Evolutionary conservation across 106 monocot genomes (phyloP).

Genomic region (Acorus gramineus): DNA sequence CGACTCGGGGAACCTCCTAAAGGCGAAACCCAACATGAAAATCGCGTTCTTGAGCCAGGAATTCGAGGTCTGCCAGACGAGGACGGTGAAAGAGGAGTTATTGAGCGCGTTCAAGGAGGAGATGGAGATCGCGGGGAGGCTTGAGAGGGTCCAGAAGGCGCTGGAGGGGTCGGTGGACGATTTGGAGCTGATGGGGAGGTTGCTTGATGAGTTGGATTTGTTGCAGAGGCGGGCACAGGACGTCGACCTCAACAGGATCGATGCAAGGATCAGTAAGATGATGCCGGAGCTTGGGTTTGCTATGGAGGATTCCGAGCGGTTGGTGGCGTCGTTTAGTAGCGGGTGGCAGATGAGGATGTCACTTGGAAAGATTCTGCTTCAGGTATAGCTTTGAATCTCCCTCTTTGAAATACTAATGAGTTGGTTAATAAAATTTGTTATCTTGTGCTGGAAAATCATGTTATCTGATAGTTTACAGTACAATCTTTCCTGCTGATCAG

Average conservation of each 20-base stretch:
- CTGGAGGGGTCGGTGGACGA: slow-evolving; percentile 74
- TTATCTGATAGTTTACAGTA: too few relatives aligned
- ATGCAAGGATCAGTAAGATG: slow-evolving; percentile 78
- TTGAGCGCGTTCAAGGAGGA: slow-evolving; percentile 88
- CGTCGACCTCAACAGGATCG: slow-evolving; percentile 61
- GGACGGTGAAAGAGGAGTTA: slow-evolving; percentile 93
- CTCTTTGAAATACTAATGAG: background rate
- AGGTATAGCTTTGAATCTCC: slow-evolving; percentile 35
- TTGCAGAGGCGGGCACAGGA: slow-evolving; percentile 85
- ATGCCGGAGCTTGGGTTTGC: slow-evolving; percentile 89
- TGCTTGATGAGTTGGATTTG: slow-evolving; percentile 92
- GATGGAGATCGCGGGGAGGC: slow-evolving; percentile 69
- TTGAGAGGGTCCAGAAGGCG: slow-evolving; percentile 90
- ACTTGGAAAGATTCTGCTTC: slow-evolving; percentile 93
- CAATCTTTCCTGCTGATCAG: too few relatives aligned
- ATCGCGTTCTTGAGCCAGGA: slow-evolving; percentile 91
- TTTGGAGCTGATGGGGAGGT: slow-evolving; percentile 75
- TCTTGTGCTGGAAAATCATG: too few relatives aligned
- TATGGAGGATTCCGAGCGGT: slow-evolving; percentile 71
- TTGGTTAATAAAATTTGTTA: background rate
- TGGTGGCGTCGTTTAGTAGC: slow-evolving; percentile 89
- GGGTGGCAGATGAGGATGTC: slow-evolving; percentile 99
- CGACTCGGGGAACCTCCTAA: slow-evolving; percentile 71
- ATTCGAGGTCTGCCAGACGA: slow-evolving; percentile 77
- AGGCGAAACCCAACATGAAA: slow-evolving; percentile 88